Percentiles rank a stretch among this genome's conserved stretches.
Conservation (phyloP, 2,329 filamentous ascomycete species). For the Harringtonia lauricola region DNA sequence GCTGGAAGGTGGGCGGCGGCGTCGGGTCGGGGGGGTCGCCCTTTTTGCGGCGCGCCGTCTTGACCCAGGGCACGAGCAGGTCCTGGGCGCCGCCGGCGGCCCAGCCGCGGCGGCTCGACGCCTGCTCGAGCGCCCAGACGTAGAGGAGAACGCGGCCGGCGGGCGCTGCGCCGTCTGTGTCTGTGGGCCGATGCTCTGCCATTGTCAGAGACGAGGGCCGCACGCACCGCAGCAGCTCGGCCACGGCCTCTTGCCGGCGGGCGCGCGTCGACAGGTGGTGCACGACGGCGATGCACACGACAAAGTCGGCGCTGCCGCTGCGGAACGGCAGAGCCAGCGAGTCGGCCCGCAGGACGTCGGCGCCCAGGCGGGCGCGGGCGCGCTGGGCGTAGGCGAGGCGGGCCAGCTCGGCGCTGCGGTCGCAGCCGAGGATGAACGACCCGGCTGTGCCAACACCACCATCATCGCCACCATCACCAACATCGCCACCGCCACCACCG, state of each 20-base stretch:
- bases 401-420: constrained; percentile 56
- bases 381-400: constrained; percentile 30
- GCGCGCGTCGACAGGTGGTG: constrained; percentile 79
- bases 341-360: constrained; percentile 69
- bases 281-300: constrained; percentile 85
- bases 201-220: too few relatives aligned
- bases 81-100: constrained; percentile 75
- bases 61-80: constrained; percentile 89
- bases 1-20: constrained; percentile 55
- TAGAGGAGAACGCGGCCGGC: constrained; percentile 68
- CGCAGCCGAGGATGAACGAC: constrained; percentile 76
- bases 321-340: constrained; percentile 75
- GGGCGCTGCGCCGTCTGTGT: constrained; percentile 4
- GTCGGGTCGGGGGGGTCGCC: background rate
- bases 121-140: constrained; percentile 94
- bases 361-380: constrained; percentile 20
- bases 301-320: constrained; percentile 55
- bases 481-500: background rate
- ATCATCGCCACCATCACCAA: background rate
- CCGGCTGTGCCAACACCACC: constrained; percentile 39
- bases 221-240: constrained; percentile 58
- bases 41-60: constrained; percentile 11
- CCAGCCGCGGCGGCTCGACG: constrained; percentile 78
- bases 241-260: constrained; percentile 62
- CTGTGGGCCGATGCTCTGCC: too few relatives aligned